Conservation (phyloP, 768 basidiomycete species). For the Suillus subalutaceus region DNA sequence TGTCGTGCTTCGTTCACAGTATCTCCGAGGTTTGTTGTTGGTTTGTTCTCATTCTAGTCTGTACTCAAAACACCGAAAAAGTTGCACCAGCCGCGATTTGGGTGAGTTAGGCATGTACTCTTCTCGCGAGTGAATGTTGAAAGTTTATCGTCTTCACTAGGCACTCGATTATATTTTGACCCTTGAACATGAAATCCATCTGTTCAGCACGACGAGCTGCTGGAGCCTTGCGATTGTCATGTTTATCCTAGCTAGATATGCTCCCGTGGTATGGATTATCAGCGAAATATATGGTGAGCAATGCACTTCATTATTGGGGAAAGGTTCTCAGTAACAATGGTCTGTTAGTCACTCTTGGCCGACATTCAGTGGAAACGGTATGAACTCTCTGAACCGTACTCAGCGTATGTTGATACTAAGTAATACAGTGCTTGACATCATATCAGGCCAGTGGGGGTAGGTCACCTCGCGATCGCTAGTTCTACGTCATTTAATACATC, state of each 20-base stretch:
- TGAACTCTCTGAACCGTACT: neutral
- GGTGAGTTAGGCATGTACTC: neutral
- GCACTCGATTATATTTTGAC: conserved; percentile 15
- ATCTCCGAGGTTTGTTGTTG: conserved; percentile 12
- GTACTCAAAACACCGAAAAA: neutral
- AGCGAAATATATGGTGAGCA: conserved; percentile 14
- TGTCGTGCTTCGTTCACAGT: conserved; percentile 3
- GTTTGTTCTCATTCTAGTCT: neutral
- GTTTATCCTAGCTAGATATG: conserved; percentile 17
- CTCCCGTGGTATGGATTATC: conserved; percentile 11
- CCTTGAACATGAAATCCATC: conserved; percentile 14
- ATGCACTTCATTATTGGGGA: too few species aligned
- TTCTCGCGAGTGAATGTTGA: neutral
- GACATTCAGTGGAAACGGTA: neutral
- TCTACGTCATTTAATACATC: neutral
- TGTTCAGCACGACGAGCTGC: conserved; percentile 3
- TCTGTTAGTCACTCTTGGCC: neutral
- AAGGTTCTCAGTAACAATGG: neutral
- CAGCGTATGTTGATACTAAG: neutral
- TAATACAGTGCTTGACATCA: conserved; percentile 12
- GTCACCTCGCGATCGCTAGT: neutral
- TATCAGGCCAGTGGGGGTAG: conserved; percentile 14
- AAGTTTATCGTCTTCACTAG: neutral
- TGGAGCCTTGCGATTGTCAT: conserved; percentile 8
- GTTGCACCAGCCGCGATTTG: conserved; percentile 15